Base-by-base conservation (phyloP, 768 basidiomycete species). In the Cystobasidium ongulense region DNA sequence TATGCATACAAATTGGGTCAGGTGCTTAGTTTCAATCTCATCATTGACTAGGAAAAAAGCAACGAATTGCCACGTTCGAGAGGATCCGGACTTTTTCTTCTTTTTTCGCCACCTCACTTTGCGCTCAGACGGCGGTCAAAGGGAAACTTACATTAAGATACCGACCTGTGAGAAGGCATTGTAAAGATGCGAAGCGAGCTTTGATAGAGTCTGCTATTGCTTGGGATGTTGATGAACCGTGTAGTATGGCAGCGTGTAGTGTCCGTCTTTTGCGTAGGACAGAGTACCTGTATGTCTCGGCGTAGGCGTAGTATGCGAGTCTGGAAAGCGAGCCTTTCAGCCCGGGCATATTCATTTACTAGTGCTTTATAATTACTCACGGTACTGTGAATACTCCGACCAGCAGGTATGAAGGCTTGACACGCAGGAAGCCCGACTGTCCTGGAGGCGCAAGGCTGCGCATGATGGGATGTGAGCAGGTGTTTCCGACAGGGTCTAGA, bases 231-330 rank as follows among this genome's bases (percentile, higher is more conserved):
- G 41, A 25, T 29, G 38, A n/a, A 43, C 65, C 65, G 17, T 53
- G 39, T 33, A 46, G 41, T 4, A 59, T 59, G 21, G 25, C 33
- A 41, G 65, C 43, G 27, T 46, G 27, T 18, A 67, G 11, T 41
- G 65, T 43, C 31, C 31, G 41, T 53, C 65, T 36, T 52, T 67
- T 67, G 21, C 50, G 41, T 7, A 67, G 65, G 29, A 46, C n/a
- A n/a, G 17, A 53, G 46, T 52, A 50, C 29, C 39, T 46, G 50
- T 46, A 67, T 27, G 39, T 29, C 23, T 39, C 46, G 65, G 46
- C 65, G 31, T 67, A 67, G 11, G 65, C 46, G 27, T 67, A 67
- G 39, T 50, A 67, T 10, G 65, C 65, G 7, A 67, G 65, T 36
- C 65, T 67, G 65, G 3, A 52, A 29, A 38, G 36, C 10, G 11